Evolutionary conservation across 768 basidiomycete species (phyloP).

Genomic region (Cystofilobasidium macerans): DNA sequence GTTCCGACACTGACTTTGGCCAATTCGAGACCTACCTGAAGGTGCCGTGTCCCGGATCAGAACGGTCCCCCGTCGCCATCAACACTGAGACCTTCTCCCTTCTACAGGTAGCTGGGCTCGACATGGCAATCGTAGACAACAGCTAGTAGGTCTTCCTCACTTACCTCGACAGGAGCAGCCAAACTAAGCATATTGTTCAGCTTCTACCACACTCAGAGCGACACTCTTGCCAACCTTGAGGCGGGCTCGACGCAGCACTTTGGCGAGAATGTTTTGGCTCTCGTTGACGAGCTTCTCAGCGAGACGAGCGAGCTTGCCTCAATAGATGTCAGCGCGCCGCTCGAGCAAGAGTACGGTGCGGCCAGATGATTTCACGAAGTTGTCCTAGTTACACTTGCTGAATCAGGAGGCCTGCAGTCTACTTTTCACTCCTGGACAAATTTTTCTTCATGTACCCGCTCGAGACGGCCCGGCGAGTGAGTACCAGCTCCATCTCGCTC

Average conservation of each 20-base stretch:
- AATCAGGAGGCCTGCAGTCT: neutral
- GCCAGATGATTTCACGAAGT: too few species aligned
- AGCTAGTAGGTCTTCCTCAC: conserved; percentile 2
- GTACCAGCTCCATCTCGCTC: neutral
- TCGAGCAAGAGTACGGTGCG: conserved; percentile 7
- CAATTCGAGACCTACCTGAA: conserved; percentile 24
- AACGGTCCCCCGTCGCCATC: too few species aligned
- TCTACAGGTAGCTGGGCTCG: conserved; percentile 13
- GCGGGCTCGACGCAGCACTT: conserved; percentile 24
- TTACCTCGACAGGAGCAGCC: neutral
- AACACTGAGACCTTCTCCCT: too few species aligned
- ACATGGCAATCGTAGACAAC: conserved; percentile 23
- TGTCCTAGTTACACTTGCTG: neutral
- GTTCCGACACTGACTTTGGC: conserved; percentile 13
- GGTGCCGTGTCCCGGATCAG: too few species aligned
- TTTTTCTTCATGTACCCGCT: conserved; percentile 20
- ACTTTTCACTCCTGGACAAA: conserved; percentile 22
- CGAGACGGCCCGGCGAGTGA: conserved; percentile 8
- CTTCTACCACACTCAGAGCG: conserved; percentile 24
- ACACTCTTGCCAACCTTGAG: conserved; percentile 19
- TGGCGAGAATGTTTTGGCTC: conserved; percentile 20
- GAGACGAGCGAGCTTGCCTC: neutral
- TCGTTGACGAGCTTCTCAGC: conserved; percentile 20
- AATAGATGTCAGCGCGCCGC: neutral
- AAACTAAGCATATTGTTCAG: neutral